Evolutionary conservation across 306 rosid species (phyloP).

Genomic region (Castanopsis chinensis): DNA sequence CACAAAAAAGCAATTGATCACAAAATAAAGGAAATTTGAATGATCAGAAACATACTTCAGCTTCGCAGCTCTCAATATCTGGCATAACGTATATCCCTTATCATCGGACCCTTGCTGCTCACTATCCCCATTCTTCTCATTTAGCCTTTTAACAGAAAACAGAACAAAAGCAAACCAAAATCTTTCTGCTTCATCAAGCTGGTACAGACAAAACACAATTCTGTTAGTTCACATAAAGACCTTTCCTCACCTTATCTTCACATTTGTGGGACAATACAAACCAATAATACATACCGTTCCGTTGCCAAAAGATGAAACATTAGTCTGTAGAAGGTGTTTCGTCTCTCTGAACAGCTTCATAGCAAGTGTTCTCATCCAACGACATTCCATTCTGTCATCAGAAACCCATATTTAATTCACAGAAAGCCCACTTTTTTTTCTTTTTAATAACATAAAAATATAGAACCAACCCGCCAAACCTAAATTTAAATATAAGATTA

Average conservation of each 20-base stretch:
- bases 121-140: slow-evolving; percentile 37
- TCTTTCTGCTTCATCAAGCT: slow-evolving; percentile 86
- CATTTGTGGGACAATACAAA: neutral
- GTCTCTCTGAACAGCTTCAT: slow-evolving; percentile 59
- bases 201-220: slow-evolving; percentile 24
- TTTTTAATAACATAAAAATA: neutral
- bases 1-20: slow-evolving; percentile 10
- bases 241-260: neutral
- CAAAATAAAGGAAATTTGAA: slow-evolving; percentile 10
- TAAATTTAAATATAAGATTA: neutral
- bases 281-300: slow-evolving; percentile 50
- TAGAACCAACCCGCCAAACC: neutral
- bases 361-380: slow-evolving; percentile 55
- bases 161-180: slow-evolving; percentile 81
- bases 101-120: slow-evolving; percentile 38
- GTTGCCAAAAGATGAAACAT: slow-evolving; percentile 59
- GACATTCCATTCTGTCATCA: slow-evolving; percentile 52
- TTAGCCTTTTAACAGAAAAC: slow-evolving; percentile 66
- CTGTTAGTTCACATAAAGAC: slow-evolving; percentile 12
- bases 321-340: slow-evolving; percentile 51
- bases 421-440: neutral
- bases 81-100: slow-evolving; percentile 59
- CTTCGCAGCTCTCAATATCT: slow-evolving; percentile 78
- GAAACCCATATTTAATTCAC: slow-evolving; percentile 6
- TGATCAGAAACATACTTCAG: slow-evolving; percentile 55